Base-by-base conservation (phyloP, 768 basidiomycete species). In the Amanita molliuscula region DNA sequence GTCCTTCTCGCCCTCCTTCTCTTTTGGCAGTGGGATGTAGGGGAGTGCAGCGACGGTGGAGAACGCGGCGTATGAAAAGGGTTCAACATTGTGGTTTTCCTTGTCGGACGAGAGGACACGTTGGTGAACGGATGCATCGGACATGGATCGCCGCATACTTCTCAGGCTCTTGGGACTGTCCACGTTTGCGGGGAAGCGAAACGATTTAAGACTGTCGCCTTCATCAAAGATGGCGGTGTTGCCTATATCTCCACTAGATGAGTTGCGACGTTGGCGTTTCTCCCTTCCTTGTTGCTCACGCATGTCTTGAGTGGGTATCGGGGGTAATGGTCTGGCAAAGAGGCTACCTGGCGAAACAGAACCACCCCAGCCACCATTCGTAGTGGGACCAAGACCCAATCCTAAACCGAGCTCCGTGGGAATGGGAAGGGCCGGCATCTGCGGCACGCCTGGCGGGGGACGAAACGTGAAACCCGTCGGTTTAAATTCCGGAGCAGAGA, bases 401-500 rank as follows among this genome's bases (percentile, higher is more conserved):
- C 62, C 46, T 26, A 47, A 37, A 26, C 46, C 61, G 6, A 60
- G 60, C 6, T 60, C 50, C 4, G 59, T 61, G 33, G 49, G 49
- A 28, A 36, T 18, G 44, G 34, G 41, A 13, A 50, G 26, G 37
- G 73, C 63, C 7, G 75, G 66, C 65, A 88, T 72, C 42, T 77
- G 72, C 15, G 87, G 84, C 5, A 78, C 77, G 44, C 77, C 82
- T 8, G 76, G 64, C 11, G 85, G 82, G 26, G 81, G 77, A n/a
- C 74, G 72, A 76, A 92, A 91, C 15, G 78, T 87, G 65, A 91
- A 91, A 15, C 75, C 74, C 3, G 67, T 64, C 6, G 89, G 89
- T 59, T 83, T 89, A 67, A 92, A 92, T 62, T 89, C 89, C 11
- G 76, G 76, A 2, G 89, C 89, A 18, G 82, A 75, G 4, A 78